Percentiles rank a stretch among this genome's conserved stretches.
Conservation (phyloP, 2,329 filamentous ascomycete species). For the Beauveria sp. region DNA sequence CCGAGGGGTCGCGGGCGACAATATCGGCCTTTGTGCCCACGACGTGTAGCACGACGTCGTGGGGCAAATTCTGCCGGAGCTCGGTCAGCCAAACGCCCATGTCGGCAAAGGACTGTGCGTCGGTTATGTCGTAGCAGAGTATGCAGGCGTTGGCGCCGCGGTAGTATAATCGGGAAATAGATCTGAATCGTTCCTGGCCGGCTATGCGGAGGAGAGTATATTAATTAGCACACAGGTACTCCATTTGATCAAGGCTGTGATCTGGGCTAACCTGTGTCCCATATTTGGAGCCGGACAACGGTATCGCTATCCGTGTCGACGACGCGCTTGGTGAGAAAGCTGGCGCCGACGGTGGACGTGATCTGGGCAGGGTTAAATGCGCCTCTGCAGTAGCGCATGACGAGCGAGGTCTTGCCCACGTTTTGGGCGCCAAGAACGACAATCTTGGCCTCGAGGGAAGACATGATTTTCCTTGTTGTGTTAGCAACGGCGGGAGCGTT, state of each 20-base stretch:
- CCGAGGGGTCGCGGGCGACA: constrained; percentile 71
- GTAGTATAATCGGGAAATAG: constrained; percentile 93
- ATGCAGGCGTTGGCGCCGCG: constrained; percentile 90
- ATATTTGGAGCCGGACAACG: constrained; percentile 85
- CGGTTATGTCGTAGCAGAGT: constrained; percentile 90
- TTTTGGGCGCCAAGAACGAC: constrained; percentile 73
- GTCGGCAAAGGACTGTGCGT: constrained; percentile 75
- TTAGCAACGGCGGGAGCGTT: neutral
- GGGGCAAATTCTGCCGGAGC: constrained; percentile 67
- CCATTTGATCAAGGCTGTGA: too few relatives aligned
- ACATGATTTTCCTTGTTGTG: constrained; percentile 23
- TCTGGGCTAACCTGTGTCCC: constrained; percentile 65
- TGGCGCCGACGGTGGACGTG: constrained; percentile 69
- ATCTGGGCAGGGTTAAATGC: constrained; percentile 57
- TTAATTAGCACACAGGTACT: constrained; percentile 12
- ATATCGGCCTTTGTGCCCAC: constrained; percentile 92
- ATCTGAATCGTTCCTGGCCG: constrained; percentile 90
- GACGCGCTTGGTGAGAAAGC: constrained; percentile 72
- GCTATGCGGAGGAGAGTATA: constrained; percentile 33
- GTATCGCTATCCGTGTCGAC: constrained; percentile 80
- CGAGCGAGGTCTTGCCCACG: constrained; percentile 72
- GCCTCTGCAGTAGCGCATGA: constrained; percentile 69
- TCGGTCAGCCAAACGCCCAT: constrained; percentile 90
- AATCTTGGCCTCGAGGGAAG: constrained; percentile 72
- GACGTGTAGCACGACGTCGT: constrained; percentile 83